Conservation (phyloP, 352 stramenopile genomes). For the Phytophthora litchii region DNA sequence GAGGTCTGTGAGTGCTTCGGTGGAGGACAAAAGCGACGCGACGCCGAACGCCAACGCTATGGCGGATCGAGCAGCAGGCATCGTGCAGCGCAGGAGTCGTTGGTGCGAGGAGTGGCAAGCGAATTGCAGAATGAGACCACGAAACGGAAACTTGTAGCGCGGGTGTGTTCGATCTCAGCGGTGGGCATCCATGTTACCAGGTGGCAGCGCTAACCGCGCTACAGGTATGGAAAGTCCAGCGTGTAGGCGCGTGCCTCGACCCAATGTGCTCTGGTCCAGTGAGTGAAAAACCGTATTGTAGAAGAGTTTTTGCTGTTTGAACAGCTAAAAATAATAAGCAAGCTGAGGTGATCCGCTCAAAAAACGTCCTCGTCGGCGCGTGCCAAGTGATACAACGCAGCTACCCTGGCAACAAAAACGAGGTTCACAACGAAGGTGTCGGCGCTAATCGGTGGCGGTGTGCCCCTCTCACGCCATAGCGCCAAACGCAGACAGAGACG, state of each 20-base stretch:
- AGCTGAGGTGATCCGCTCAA: not conserved
- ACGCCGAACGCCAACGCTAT: conserved; percentile 3
- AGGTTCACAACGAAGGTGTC: not conserved
- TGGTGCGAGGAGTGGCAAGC: conserved; percentile 4
- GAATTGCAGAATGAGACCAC: conserved; percentile 29
- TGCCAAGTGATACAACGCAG: not conserved
- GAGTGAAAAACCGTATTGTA: conserved; percentile 16
- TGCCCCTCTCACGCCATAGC: not conserved
- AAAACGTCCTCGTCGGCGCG: too few species aligned
- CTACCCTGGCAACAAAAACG: not conserved
- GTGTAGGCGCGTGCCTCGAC: conserved; percentile 22
- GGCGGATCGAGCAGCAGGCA: conserved; percentile 29
- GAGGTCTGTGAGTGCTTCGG: conserved; percentile 34
- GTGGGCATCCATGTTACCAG: conserved; percentile 8
- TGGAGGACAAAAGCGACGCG: conserved; percentile 5
- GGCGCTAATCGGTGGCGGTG: not conserved
- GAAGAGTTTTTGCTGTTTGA: conserved; percentile 33
- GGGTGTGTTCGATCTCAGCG: conserved; percentile 23
- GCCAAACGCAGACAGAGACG: not conserved
- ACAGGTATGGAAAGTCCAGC: conserved; percentile 32
- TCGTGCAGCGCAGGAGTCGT: conserved; percentile 1
- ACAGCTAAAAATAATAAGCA: conserved; percentile 12
- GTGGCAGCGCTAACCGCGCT: too few species aligned
- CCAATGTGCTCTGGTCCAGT: conserved; percentile 22
- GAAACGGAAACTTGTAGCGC: not conserved